Evolutionary conservation across 129 eudicot species (phyloP), one percentile per base, ranked within the genome.

Genomic region (Lonicera japonica): DNA sequence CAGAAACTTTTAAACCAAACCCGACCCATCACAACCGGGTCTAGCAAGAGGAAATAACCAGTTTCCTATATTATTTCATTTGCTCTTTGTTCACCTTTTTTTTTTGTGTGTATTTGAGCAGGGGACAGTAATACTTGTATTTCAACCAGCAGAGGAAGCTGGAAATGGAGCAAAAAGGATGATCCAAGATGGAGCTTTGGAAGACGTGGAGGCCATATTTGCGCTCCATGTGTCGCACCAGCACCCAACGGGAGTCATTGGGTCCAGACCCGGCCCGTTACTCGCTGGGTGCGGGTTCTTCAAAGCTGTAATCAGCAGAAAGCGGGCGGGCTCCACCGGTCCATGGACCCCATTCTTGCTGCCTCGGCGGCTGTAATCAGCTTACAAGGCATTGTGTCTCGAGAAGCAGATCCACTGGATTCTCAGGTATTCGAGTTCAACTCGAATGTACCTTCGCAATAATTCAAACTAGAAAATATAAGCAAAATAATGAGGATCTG

Each of bases 141-240:
- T 92, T 66, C 99, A 92, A 68, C 99, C 99, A 58, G 99, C 99
- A 54, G 99, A 92, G 45, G 99, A 92, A 78, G 95, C 90, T 14
- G 99, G 99, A 8, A 85, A 84, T 73, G 99, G 99, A 39, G 99
- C 99, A 21, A 82, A 82, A 64, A 69, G 60, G 67, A 91, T 91
- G 98, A 91, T 87, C 45, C 68, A 41, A 14, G 95, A 80, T 4
- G 98, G 98, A 1, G 98, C 90, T 13, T 71, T 91, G 15, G 82
- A 82, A 58, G 60, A 76, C 39, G 95, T 84, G 3, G 98, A 87
- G 68, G 96, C 98, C 20, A 91, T 91, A 54, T 91, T 91, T 36
- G 95, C 86, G 0, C 73, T 85, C 21, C 98, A 91, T 59, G 83
- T 91, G 7, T 82, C 95, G 0, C 95, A 91, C 56, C 77, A 79